Base-by-base conservation (phyloP, 73 alveolate genomes). In the Durusdinium trenchii region DNA sequence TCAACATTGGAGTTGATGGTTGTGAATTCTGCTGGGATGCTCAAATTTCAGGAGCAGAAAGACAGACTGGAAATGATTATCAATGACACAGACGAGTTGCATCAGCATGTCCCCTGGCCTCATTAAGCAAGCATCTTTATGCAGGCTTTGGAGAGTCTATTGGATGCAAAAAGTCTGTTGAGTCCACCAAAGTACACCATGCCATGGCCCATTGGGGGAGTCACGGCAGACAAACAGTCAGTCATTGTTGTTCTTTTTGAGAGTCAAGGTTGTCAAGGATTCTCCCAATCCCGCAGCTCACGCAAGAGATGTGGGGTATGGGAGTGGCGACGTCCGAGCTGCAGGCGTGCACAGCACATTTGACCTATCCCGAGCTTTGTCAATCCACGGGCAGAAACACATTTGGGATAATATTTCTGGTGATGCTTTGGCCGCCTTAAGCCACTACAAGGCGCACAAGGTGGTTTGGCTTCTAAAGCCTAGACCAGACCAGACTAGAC, bases 361-460 rank as follows among this genome's bases (percentile, higher is more conserved):
- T 81, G 91, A 69, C 69, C 46, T 81, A 26, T 30, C 47, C 14
- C 46, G 67, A 4, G 91, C 69, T 36, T 48, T 81, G 50, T 30
- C 46, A 2, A 45, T 45, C 32, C 71, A 81, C 47, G 91, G 91
- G 30, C 91, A 81, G 46, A 81, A 81, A 46, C 91, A 81, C 52
- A 81, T 81, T 32, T 81, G 91, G 91, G 91, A 81, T 69, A 81
- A 81, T 32, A 43, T 81, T 32, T 26, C 48, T 18, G 91, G 91
- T 23, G 91, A 81, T 46, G 48, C 30, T 7, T 40, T 81, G 91
- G 46, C 38, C 4, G 42, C 42, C 6, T 43, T 78, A 38, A 40
- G 43, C 42, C 54, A 81, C 47, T 47, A 2, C n/a, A 10, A 7
- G 1, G 45, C 18, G 1, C 26, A 47, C 43, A 81, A 81, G n/a